phyloP scores from a whole-genome alignment of 2,329 filamentous ascomycete species.

The Tolypocladium nubicola region DNA sequence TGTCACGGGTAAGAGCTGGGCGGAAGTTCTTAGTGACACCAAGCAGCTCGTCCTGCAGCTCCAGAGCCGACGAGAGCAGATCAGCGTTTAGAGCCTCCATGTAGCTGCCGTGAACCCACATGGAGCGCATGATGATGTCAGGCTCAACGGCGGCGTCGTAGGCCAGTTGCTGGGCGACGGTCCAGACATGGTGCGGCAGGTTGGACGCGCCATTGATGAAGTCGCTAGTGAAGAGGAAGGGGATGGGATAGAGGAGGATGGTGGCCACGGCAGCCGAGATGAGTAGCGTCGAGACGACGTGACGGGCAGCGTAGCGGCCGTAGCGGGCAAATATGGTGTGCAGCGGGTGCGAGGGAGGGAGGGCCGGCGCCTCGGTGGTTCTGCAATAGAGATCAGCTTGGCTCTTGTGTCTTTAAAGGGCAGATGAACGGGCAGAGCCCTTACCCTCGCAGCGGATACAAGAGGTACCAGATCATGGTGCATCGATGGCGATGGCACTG shows the following conservation, averaged over 20 bases:
- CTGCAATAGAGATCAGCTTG: slow-evolving; percentile 26
- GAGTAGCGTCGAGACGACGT: slow-evolving; percentile 65
- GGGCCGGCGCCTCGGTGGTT: slow-evolving; percentile 62
- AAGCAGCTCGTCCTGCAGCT: slow-evolving; percentile 60
- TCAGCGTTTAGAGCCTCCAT: slow-evolving; percentile 62
- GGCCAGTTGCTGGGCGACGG: slow-evolving; percentile 54
- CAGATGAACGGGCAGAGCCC: slow-evolving; percentile 22
- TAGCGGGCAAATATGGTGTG: slow-evolving; percentile 56
- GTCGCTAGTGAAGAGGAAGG: slow-evolving; percentile 64
- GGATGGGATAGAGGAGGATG: slow-evolving; percentile 61
- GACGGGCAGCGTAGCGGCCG: slow-evolving; percentile 58
- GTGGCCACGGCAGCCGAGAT: slow-evolving; percentile 63
- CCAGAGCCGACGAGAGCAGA: slow-evolving; percentile 55
- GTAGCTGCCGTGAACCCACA: slow-evolving; percentile 74
- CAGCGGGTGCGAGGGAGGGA: slow-evolving; percentile 54
- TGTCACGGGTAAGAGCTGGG: slow-evolving; percentile 28
- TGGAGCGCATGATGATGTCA: slow-evolving; percentile 72
- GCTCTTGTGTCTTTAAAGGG: neutral
- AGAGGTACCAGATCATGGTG: slow-evolving; percentile 63
- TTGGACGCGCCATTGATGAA: slow-evolving; percentile 61
- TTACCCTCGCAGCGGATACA: slow-evolving; percentile 69
- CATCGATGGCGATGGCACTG: neutral
- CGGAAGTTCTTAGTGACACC: slow-evolving; percentile 47
- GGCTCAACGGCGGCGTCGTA: slow-evolving; percentile 38
- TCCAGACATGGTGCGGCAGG: slow-evolving; percentile 73